These are phyloP conservation scores for Castanea crenata DNA, from an alignment of 306 rosid species.

Conservation along the genomic window DNA sequence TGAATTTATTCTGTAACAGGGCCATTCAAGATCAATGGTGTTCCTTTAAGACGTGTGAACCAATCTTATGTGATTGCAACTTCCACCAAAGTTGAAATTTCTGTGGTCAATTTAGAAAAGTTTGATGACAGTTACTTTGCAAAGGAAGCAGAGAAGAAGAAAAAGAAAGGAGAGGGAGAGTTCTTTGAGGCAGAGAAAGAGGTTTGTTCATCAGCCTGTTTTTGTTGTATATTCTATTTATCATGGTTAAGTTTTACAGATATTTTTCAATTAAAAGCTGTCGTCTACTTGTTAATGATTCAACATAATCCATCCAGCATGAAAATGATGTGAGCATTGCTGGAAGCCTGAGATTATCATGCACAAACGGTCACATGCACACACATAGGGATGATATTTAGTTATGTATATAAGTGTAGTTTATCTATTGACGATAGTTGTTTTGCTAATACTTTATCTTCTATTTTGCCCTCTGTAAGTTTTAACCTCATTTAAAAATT, in stretches of 20 bases:
- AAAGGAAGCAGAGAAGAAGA: conserved; percentile 29
- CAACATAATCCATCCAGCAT: background rate
- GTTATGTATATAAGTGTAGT: background rate
- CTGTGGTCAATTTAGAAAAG: conserved; percentile 28
- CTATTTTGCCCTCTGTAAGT: background rate
- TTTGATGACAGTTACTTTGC: conserved; percentile 35
- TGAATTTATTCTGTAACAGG: conserved; percentile 18
- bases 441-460: background rate
- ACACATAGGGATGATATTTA: background rate
- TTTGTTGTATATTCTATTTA: too few species aligned
- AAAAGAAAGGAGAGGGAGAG: conserved; percentile 37
- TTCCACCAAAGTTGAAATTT: conserved; percentile 38
- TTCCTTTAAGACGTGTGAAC: conserved; percentile 41
- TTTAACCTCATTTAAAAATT: background rate
- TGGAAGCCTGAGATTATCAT: background rate
- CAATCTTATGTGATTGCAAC: conserved; percentile 39
- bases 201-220: conserved; percentile 9
- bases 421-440: background rate
- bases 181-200: conserved; percentile 39
- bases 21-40: conserved; percentile 40
- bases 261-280: background rate
- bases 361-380: too few species aligned
- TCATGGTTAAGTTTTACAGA: background rate
- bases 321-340: background rate
- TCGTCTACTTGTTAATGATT: background rate